Percentiles rank a stretch among this genome's conserved stretches.
Evolutionary conservation across 116 monocot species (phyloP).

Genomic region (Cymodocea nodosa): DNA sequence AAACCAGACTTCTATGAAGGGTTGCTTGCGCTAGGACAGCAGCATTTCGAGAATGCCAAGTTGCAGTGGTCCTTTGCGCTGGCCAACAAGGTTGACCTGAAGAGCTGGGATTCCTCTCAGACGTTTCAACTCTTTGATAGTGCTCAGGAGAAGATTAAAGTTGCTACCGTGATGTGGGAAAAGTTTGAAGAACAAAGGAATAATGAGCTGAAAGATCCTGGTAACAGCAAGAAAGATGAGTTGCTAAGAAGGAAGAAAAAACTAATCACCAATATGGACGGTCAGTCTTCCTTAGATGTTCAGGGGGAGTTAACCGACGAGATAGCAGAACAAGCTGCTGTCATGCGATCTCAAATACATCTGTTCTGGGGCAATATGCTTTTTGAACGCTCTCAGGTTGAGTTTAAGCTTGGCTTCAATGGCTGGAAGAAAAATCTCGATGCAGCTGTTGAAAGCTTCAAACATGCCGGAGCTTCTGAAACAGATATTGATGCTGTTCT

Average conservation of each 20-base stretch:
- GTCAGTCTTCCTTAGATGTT: background rate
- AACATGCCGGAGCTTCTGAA: constrained; percentile 93
- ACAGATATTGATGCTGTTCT: constrained; percentile 63
- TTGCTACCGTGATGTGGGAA: constrained; percentile 97
- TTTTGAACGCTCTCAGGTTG: constrained; percentile 95
- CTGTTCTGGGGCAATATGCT: constrained; percentile 98
- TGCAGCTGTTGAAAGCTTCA: constrained; percentile 78
- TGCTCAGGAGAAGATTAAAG: constrained; percentile 88
- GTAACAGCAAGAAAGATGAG: constrained; percentile 46
- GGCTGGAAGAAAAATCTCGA: constrained; percentile 91
- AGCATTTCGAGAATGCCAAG: constrained; percentile 95
- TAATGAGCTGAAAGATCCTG: constrained; percentile 57
- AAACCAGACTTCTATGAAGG: constrained; percentile 98
- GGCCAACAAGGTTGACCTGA: constrained; percentile 69
- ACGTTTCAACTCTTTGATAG: constrained; percentile 72
- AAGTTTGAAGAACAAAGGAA: constrained; percentile 83
- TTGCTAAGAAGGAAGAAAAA: constrained; percentile 52
- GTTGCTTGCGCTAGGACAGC: constrained; percentile 91
- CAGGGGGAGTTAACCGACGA: constrained; percentile 64
- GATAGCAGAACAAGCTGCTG: constrained; percentile 71
- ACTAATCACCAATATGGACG: constrained; percentile 18
- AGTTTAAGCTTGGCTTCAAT: constrained; percentile 60
- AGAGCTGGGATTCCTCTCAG: constrained; percentile 61
- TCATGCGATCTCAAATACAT: constrained; percentile 98
- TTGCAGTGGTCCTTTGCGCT: constrained; percentile 96